Percentiles rank a stretch among this genome's conserved stretches.
These are phyloP conservation scores for Fagopyrum homotropicum DNA, from an alignment of 148 eudicot genomes.

Conservation along the genomic window DNA sequence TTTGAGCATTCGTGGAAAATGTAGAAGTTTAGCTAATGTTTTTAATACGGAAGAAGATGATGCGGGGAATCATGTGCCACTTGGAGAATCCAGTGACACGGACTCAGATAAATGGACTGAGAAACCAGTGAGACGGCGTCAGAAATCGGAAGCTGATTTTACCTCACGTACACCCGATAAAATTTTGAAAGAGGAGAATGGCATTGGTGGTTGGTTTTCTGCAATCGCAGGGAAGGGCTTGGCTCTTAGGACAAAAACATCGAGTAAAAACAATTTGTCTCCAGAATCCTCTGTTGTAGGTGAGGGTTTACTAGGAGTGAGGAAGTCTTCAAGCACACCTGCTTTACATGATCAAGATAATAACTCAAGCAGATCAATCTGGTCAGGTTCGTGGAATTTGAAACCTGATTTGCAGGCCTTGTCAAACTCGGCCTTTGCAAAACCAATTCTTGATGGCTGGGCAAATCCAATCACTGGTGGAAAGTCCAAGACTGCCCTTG, in stretches of 20 bases:
- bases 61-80: slow-evolving; percentile 20
- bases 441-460: slow-evolving; percentile 71
- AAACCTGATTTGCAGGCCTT: slow-evolving; percentile 72
- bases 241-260: slow-evolving; percentile 75
- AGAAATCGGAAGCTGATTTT: slow-evolving; percentile 55
- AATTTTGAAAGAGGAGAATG: slow-evolving; percentile 62
- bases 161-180: slow-evolving; percentile 47
- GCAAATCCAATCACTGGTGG: slow-evolving; percentile 63
- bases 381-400: slow-evolving; percentile 67
- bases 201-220: slow-evolving; percentile 51
- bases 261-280: slow-evolving; percentile 40
- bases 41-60: slow-evolving; percentile 40
- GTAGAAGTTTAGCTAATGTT: slow-evolving; percentile 61
- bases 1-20: slow-evolving; percentile 57
- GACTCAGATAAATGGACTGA: slow-evolving; percentile 38
- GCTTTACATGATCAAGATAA: slow-evolving; percentile 65
- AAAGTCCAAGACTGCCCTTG: slow-evolving; percentile 74
- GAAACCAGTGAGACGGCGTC: slow-evolving; percentile 44
- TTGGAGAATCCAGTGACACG: slow-evolving; percentile 24
- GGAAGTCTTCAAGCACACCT: slow-evolving; percentile 79
- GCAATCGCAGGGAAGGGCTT: slow-evolving; percentile 72
- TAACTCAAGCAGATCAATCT: slow-evolving; percentile 32
- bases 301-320: slow-evolving; percentile 42
- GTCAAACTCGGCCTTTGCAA: slow-evolving; percentile 56
- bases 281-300: slow-evolving; percentile 21